Conservation (phyloP, 192 early-diverging fungal species). For the Podila epigama region DNA sequence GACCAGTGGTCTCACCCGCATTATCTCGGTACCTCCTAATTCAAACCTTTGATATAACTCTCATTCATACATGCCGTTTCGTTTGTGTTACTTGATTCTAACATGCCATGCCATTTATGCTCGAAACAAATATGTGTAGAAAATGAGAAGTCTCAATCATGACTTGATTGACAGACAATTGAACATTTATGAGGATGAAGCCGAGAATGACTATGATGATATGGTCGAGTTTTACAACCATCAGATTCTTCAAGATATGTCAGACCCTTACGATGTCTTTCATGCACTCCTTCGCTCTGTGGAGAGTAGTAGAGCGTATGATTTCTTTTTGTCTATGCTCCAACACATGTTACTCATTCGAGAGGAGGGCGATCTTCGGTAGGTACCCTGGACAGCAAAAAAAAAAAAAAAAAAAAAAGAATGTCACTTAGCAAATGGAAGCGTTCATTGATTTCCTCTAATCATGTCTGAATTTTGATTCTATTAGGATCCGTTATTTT, state of each 20-base stretch:
- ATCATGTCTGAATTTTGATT: background rate
- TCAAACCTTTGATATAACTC: background rate
- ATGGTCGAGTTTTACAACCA: constrained; percentile 62
- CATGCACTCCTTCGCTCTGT: constrained; percentile 72
- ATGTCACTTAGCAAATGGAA: background rate
- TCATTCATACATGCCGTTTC: background rate
- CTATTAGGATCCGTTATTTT: constrained; percentile 72
- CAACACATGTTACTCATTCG: constrained; percentile 78
- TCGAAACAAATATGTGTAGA: constrained; percentile 24
- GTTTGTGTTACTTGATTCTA: background rate
- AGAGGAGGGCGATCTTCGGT: constrained; percentile 68
- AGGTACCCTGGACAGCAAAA: background rate
- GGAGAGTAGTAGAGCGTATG: constrained; percentile 73
- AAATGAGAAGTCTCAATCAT: constrained; percentile 66
- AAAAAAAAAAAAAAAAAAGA: background rate
- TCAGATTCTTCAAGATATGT: constrained; percentile 76
- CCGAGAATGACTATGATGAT: constrained; percentile 63
- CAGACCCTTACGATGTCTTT: constrained; percentile 74
- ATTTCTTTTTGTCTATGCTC: constrained; percentile 76
- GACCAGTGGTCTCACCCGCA: constrained; percentile 69
- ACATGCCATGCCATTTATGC: background rate
- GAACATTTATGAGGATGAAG: constrained; percentile 71
- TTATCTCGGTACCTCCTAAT: constrained; percentile 53
- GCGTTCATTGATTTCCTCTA: background rate
- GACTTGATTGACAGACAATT: constrained; percentile 69